Percentiles rank a stretch among this genome's conserved stretches.
phyloP scores from a whole-genome alignment of 2,329 filamentous ascomycete species.

The Apiospora arundinis region DNA sequence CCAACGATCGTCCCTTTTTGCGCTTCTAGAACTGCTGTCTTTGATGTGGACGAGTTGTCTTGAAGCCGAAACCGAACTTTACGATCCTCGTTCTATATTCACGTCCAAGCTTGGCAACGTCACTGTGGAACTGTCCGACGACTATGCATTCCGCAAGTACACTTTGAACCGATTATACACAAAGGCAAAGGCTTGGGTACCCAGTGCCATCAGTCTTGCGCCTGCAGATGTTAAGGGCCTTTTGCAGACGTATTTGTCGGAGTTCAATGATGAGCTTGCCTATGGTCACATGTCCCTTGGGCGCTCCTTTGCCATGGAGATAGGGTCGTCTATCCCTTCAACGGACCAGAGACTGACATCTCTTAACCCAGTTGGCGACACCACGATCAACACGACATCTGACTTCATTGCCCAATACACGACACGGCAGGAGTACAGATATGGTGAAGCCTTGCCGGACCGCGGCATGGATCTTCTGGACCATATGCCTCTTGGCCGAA shows the following conservation, averaged over 20 bases:
- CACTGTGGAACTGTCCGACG: conserved; percentile 89
- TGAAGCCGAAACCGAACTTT: conserved; percentile 92
- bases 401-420: conserved; percentile 98
- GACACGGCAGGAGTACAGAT: conserved; percentile 93
- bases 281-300: conserved; percentile 94
- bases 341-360: conserved; percentile 87
- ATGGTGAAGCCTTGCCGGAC: conserved; percentile 76
- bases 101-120: conserved; percentile 79
- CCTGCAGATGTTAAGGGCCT: conserved; percentile 94
- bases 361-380: conserved; percentile 76
- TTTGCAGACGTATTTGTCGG: conserved; percentile 93
- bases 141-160: conserved; percentile 79
- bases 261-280: conserved; percentile 88
- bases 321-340: conserved; percentile 84
- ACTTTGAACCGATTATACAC: conserved; percentile 82
- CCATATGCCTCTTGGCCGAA: conserved; percentile 61
- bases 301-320: conserved; percentile 90
- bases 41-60: conserved; percentile 96
- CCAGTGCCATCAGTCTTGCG: conserved; percentile 79
- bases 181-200: conserved; percentile 82
- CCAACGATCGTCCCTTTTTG: conserved; percentile 88
- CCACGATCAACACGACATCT: conserved; percentile 86
- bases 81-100: conserved; percentile 84
- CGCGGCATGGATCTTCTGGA: conserved; percentile 71
- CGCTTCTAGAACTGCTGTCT: conserved; percentile 87